Percentiles rank a stretch among this genome's conserved stretches.
Evolutionary conservation across 768 basidiomycete genomes (phyloP).

Genomic region (Rhodotorula sphaerocarpa): DNA sequence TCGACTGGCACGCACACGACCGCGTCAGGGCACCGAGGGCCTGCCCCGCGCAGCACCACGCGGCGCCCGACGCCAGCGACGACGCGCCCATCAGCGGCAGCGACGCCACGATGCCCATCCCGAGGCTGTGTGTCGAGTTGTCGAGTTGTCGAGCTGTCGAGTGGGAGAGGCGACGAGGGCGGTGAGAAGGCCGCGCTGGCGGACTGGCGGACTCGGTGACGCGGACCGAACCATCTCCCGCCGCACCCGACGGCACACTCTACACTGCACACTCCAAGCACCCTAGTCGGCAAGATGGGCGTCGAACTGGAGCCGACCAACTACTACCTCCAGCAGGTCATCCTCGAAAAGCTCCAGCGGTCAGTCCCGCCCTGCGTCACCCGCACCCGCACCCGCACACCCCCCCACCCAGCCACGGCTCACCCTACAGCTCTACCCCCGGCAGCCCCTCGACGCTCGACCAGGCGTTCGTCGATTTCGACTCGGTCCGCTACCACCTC

Average conservation of each 20-base stretch:
- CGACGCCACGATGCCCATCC: neutral
- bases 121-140: too few species aligned
- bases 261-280: neutral
- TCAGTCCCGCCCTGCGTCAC: conserved; percentile 44
- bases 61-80: too few species aligned
- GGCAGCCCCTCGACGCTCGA: conserved; percentile 79
- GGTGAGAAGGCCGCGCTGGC: too few species aligned
- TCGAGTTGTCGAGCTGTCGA: too few species aligned
- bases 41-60: neutral
- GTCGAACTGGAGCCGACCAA: conserved; percentile 29
- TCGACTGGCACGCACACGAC: conserved; percentile 97
- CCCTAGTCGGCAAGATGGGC: neutral
- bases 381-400: neutral
- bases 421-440: neutral
- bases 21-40: conserved; percentile 53
- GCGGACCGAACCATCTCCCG: too few species aligned
- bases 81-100: neutral
- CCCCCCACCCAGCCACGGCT: neutral
- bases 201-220: too few species aligned
- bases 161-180: too few species aligned
- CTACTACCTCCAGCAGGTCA: conserved; percentile 46
- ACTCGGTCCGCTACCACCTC: conserved; percentile 88
- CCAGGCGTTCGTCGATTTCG: conserved; percentile 95
- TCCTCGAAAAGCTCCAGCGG: conserved; percentile 80
- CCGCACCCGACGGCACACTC: too few species aligned